Base-by-base conservation (phyloP, 1,139 yeast genomes). In the Pichia sp. region DNA sequence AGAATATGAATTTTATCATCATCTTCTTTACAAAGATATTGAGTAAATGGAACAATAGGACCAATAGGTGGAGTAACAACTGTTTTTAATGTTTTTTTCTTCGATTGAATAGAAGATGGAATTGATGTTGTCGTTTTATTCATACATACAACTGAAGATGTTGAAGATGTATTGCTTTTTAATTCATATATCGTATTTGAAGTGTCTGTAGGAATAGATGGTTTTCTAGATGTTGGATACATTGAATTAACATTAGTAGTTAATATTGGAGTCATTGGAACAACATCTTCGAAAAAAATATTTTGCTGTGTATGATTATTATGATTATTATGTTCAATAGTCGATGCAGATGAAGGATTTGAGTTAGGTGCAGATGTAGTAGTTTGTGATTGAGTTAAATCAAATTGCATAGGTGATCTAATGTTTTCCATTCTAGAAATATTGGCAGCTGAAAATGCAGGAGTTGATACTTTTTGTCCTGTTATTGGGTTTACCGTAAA, bases 1-100 rank as follows among this genome's bases (percentile, higher is more conserved):
- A 91, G 68, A 31, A 91, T 80, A 61, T 91, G 97, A 43, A 86
- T 71, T 57, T 88, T 88, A 30, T 80, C 80, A 57, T 83, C 93
- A 56, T 83, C 91, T 54, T 80, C 79, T 53, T 77, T 78, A 39
- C 76, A 72, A 43, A 83, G 67, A 56, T 76, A 82, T 51, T 81
- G 80, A 35, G 81, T 81, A 55, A 83, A 83, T 16, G 89, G 89
- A 2, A 80, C 80, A 25, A 80, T 78, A 1, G 87, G 84, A 0
- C 80, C 85, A 4, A 69, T 72, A 2, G 83, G 84, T 3, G 80
- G 56, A 2, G 66, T 56, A 34, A 70, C 65, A 3, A 68, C 55
- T 3, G 72, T 63, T 46, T 68, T 52, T 32, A 53, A 51, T 34
- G 54, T 54, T 42, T 57, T 59, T 43, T 58, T 59, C 34, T 48